Evolutionary conservation across 208 protist species (phyloP).

Genomic region (Lotmaria passim): DNA sequence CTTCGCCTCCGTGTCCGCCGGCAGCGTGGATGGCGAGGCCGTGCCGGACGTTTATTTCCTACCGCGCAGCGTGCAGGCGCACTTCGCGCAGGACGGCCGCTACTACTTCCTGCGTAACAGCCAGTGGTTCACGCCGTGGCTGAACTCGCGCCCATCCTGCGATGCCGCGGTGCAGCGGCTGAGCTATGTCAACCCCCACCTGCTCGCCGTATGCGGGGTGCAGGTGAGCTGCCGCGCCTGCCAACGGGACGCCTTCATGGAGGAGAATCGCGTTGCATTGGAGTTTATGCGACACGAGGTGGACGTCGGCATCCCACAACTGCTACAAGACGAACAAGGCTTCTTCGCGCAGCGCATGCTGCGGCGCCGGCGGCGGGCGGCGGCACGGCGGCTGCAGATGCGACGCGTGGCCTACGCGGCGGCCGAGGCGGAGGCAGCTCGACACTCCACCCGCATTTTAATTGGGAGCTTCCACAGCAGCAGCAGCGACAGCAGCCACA

Average conservation of each 20-base stretch:
- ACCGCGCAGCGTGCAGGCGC: conserved; percentile 37
- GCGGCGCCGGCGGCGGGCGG: conserved; percentile 25
- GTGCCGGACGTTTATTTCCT: conserved; percentile 35
- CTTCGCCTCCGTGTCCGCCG: conserved; percentile 10
- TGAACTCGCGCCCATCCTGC: conserved; percentile 29
- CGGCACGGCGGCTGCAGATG: conserved; percentile 4
- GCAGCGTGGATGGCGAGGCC: conserved; percentile 23
- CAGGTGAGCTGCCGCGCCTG: conserved; percentile 51
- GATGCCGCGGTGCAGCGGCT: conserved; percentile 34
- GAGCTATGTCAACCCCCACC: conserved; percentile 38
- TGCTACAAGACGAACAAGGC: conserved; percentile 36
- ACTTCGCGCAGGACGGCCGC: conserved; percentile 51
- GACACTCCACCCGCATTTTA: background rate
- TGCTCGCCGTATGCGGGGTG: conserved; percentile 35
- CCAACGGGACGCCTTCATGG: conserved; percentile 37
- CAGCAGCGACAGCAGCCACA: no score
- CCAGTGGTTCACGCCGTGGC: conserved; percentile 49
- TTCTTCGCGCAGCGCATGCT: conserved; percentile 17
- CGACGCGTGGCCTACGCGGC: conserved; percentile 2
- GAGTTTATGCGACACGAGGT: conserved; percentile 52
- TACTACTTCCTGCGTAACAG: conserved; percentile 58
- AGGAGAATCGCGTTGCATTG: conserved; percentile 40
- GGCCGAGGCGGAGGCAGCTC: background rate
- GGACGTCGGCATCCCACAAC: conserved; percentile 32
- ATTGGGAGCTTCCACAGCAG: no score